Evolutionary conservation across 2,329 filamentous ascomycete genomes (phyloP), one percentile per base, ranked within the genome.

Genomic region (Diaporthe humulicola): DNA sequence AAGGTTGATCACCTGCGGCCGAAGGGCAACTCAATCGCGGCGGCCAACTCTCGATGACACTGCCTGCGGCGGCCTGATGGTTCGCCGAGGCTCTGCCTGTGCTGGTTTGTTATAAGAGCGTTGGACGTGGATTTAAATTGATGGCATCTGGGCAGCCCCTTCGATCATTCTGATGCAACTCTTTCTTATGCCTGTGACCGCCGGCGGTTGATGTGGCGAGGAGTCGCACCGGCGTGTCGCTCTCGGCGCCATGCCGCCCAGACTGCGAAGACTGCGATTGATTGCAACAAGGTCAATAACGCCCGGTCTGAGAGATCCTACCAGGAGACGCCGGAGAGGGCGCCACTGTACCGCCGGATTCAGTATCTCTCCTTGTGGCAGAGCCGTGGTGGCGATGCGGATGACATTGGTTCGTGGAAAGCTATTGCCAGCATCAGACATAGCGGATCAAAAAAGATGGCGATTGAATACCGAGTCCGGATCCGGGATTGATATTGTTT

Each of bases 131-230:
- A 19, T 9, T 54, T 25, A 54, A 28, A 22, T 38, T 69, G n/a
- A 69, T 15, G 30, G 25, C 15, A 17, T 9, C 12, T n/a, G 15
- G n/a, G 64, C 48, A 25, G 7, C 54, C 1, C 9, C 36, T 3
- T 28, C 1, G 4, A 40, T 69, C 33, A 22, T 2, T 40, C 2
- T 42, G 28, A 48, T 48, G 28, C 64, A 54, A 22, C 1, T 17
- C 45, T 19, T 54, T 22, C 9, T 40, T 22, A 54, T 54, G 64
- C 48, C 30, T 36, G 10, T 22, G n/a, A 40, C 15, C 33, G 48
- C 64, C 64, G 64, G 19, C 64, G 33, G 64, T 8, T 54, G n/a
- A 22, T 19, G 45, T 52, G 64, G 48, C 33, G 4, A 69, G 48
- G 30, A 67, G 30, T 17, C 19, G 36, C 15, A 28, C 19, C 45